Conservation (phyloP, 148 eudicot species). For the Camellia granthamiana region DNA sequence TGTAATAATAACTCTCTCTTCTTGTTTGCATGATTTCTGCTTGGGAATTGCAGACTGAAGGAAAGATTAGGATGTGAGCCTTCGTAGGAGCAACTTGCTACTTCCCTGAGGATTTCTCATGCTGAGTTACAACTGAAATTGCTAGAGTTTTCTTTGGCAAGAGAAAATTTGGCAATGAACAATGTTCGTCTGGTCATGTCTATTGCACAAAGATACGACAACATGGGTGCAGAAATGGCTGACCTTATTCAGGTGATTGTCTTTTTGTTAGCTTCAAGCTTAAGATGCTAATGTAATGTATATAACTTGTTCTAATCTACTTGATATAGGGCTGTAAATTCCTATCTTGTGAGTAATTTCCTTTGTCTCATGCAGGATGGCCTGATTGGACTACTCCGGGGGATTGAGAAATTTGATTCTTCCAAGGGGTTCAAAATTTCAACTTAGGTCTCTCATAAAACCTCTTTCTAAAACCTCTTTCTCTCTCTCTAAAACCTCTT, state of each 20-base stretch:
- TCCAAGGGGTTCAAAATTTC: conserved; percentile 96
- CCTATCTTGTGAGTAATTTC: conserved; percentile 9
- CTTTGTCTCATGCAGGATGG: conserved; percentile 59
- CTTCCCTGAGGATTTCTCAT: conserved; percentile 59
- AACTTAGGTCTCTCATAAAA: conserved; percentile 97
- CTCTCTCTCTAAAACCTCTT: too few relatives aligned
- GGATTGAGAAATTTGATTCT: conserved; percentile 94
- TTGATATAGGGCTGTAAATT: background rate
- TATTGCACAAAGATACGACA: conserved; percentile 83
- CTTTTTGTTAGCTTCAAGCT: background rate
- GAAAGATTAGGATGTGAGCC: conserved; percentile 81
- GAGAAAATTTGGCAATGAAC: conserved; percentile 91
- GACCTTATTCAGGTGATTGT: conserved; percentile 81
- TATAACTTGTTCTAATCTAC: background rate
- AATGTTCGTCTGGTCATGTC: conserved; percentile 96
- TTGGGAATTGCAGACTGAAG: conserved; percentile 54
- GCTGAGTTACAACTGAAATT: conserved; percentile 58
- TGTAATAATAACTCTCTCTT: too few relatives aligned
- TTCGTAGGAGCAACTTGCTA: conserved; percentile 83
- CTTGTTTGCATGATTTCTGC: conserved; percentile 9
- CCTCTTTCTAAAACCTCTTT: too few relatives aligned
- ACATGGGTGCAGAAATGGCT: conserved; percentile 95
- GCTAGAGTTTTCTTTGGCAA: conserved; percentile 79
- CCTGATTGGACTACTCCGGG: conserved; percentile 85
- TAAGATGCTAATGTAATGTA: conserved; percentile 3